These are phyloP conservation scores for Taiozyma onychis DNA, from an alignment of 1,139 yeast species.

Conservation along the genomic window DNA sequence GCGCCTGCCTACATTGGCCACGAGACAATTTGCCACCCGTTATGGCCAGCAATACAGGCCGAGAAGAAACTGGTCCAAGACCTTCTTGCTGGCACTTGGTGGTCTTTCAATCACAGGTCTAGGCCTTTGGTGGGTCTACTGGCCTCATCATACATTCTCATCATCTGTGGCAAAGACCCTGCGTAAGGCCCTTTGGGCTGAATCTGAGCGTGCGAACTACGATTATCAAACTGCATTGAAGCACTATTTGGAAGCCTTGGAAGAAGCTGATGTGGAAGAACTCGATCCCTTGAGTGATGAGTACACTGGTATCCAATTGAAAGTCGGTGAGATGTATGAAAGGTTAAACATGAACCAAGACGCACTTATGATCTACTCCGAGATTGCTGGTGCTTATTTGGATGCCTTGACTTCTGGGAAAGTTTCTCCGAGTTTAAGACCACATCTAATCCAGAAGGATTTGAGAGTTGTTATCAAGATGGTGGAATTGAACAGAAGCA, in stretches of 20 bases:
- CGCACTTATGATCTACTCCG: constrained; percentile 62
- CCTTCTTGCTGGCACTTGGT: constrained; percentile 20
- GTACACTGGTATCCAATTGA: constrained; percentile 81
- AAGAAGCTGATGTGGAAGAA: constrained; percentile 38
- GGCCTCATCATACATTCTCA: constrained; percentile 57
- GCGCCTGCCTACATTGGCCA: not conserved
- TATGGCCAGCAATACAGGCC: constrained; percentile 3
- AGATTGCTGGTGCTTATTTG: constrained; percentile 57
- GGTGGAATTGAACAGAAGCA: constrained; percentile 47
- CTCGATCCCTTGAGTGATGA: constrained; percentile 59
- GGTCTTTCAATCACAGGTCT: constrained; percentile 32
- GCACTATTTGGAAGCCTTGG: constrained; percentile 53
- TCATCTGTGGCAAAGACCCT: constrained; percentile 60
- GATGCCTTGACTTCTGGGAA: constrained; percentile 41
- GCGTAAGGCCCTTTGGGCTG: constrained; percentile 80
- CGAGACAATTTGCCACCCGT: constrained; percentile 6
- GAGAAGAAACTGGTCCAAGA: constrained; percentile 18
- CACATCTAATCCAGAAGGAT: constrained; percentile 67
- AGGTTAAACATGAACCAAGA: constrained; percentile 52
- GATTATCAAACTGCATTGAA: constrained; percentile 62
- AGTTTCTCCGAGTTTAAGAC: constrained; percentile 33
- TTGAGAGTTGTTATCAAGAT: constrained; percentile 63
- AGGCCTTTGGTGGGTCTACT: constrained; percentile 45
- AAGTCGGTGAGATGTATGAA: constrained; percentile 84
- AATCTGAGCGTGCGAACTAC: constrained; percentile 62